Percentiles rank a stretch among this genome's conserved stretches.
Conservation (phyloP, 2,329 filamentous ascomycete species). For the Cladosporium phlei region DNA sequence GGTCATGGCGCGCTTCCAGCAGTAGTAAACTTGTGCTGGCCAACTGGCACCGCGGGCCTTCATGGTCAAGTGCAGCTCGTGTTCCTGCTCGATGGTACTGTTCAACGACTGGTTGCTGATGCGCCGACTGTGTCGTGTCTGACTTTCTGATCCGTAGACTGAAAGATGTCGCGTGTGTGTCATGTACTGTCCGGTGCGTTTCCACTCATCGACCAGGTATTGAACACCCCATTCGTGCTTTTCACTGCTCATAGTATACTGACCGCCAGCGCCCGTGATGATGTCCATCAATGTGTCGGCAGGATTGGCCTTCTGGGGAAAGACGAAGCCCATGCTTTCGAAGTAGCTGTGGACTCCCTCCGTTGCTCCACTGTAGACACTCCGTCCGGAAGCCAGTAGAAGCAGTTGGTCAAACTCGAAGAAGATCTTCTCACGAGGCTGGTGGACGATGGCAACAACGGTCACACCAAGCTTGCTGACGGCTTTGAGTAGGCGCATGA, state of each 20-base stretch:
- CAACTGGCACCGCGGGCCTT: slow-evolving; percentile 48
- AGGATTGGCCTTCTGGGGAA: slow-evolving; percentile 47
- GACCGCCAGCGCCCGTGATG: slow-evolving; percentile 52
- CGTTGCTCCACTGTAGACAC: slow-evolving; percentile 51
- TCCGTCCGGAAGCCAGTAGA: slow-evolving; percentile 51
- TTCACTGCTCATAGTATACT: slow-evolving; percentile 37
- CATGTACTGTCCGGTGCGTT: slow-evolving; percentile 20
- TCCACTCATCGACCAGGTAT: slow-evolving; percentile 49
- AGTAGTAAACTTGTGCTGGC: slow-evolving; percentile 50
- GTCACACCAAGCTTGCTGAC: slow-evolving; percentile 54
- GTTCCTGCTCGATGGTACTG: slow-evolving; percentile 37
- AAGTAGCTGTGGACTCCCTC: slow-evolving; percentile 47
- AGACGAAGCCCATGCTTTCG: slow-evolving; percentile 48
- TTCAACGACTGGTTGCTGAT: slow-evolving; percentile 27
- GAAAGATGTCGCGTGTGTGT: slow-evolving; percentile 19
- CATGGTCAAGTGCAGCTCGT: slow-evolving; percentile 43
- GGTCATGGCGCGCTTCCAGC: slow-evolving; percentile 48
- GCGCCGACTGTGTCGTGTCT: slow-evolving; percentile 19
- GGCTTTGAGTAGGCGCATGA: slow-evolving; percentile 52
- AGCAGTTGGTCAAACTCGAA: slow-evolving; percentile 54
- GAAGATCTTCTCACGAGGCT: slow-evolving; percentile 57
- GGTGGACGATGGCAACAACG: slow-evolving; percentile 56
- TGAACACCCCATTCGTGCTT: slow-evolving; percentile 43
- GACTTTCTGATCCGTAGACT: slow-evolving; percentile 8
- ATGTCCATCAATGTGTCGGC: slow-evolving; percentile 60